phyloP scores from a whole-genome alignment of 164 flowering plant species.

The Tinospora cordifolia region DNA sequence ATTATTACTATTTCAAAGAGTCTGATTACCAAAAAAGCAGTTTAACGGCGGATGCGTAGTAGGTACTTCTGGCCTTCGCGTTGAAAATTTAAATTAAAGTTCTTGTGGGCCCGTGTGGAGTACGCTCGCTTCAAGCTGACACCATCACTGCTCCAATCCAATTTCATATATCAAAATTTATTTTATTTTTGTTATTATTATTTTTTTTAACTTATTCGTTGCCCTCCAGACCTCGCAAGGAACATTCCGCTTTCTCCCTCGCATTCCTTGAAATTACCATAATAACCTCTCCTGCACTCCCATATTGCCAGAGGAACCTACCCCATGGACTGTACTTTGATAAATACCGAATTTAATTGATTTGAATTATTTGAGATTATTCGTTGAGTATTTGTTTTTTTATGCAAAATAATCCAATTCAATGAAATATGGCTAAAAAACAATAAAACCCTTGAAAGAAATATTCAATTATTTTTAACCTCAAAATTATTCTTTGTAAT shows the following conservation, averaged over 20 bases:
- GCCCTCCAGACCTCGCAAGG: neutral
- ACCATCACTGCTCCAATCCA: neutral
- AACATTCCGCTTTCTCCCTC: neutral
- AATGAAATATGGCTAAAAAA: no score
- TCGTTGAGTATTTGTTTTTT: no score
- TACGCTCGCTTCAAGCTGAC: neutral
- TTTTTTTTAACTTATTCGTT: neutral
- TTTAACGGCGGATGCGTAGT: neutral
- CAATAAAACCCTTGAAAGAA: no score
- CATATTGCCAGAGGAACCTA: no score
- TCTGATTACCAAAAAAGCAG: neutral
- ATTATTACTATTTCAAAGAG: no score
- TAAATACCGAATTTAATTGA: no score
- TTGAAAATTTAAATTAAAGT: neutral
- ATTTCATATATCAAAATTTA: neutral
- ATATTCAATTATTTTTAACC: no score
- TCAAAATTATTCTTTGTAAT: no score
- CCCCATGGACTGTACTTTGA: no score
- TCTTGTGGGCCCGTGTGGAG: neutral
- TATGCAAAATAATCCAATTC: no score
- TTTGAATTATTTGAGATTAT: no score
- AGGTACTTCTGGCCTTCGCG: neutral
- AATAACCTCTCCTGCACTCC: neutral
- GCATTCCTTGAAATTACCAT: neutral
- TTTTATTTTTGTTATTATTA: neutral